Evolutionary conservation across 805 yeast genomes (phyloP).

Genomic region (Metschnikowia vanudenii): DNA sequence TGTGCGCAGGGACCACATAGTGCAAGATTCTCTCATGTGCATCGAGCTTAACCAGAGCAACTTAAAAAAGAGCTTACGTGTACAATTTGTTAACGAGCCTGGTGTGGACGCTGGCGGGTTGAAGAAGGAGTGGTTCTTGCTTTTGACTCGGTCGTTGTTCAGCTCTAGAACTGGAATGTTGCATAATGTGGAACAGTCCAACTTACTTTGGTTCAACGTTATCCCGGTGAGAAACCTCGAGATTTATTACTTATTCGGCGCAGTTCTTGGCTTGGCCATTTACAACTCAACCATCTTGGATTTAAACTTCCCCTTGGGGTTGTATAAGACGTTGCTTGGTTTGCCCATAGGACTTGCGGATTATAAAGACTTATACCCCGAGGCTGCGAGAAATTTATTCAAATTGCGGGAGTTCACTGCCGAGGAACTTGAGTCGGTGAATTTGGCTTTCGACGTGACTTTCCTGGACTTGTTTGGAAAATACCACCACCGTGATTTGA

Average conservation of each 20-base stretch:
- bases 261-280: slow-evolving; percentile 84
- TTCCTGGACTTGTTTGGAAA: slow-evolving; percentile 50
- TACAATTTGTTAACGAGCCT: slow-evolving; percentile 83
- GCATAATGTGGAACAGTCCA: slow-evolving; percentile 62
- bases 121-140: slow-evolving; percentile 87
- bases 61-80: slow-evolving; percentile 68
- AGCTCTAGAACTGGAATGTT: slow-evolving; percentile 69
- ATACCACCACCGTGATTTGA: slow-evolving; percentile 46
- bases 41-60: slow-evolving; percentile 56
- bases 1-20: slow-evolving; percentile 65
- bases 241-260: slow-evolving; percentile 76
- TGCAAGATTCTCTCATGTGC: slow-evolving; percentile 71
- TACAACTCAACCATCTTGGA: slow-evolving; percentile 88
- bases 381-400: slow-evolving; percentile 43
- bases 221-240: slow-evolving; percentile 46
- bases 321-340: slow-evolving; percentile 71
- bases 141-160: slow-evolving; percentile 69
- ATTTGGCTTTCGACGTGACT: slow-evolving; percentile 59
- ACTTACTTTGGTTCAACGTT: slow-evolving; percentile 71
- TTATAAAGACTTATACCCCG: slow-evolving; percentile 66
- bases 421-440: slow-evolving; percentile 44
- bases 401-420: slow-evolving; percentile 26
- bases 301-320: slow-evolving; percentile 67
- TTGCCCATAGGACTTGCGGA: slow-evolving; percentile 60
- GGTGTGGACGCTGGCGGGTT: slow-evolving; percentile 97